Evolutionary conservation across 768 basidiomycete genomes (phyloP).

Genomic region (Macrolepiota dolichaula): DNA sequence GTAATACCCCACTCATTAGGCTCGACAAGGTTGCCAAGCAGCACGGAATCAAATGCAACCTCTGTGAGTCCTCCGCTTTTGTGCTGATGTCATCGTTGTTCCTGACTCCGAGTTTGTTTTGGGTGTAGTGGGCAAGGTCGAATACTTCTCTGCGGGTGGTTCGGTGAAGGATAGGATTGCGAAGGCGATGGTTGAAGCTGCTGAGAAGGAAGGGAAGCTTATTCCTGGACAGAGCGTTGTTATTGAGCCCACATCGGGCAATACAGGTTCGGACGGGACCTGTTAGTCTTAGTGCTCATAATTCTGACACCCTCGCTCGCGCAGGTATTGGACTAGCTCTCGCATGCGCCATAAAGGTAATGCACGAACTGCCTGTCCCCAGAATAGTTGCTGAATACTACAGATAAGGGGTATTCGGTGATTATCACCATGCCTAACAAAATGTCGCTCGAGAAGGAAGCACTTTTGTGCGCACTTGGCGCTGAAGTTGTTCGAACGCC

Average conservation of each 20-base stretch:
- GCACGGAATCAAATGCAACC: constrained; percentile 83
- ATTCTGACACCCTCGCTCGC: neutral
- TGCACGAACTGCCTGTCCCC: constrained; percentile 3
- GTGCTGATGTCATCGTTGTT: neutral
- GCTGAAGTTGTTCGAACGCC: constrained; percentile 96
- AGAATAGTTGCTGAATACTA: constrained; percentile 65
- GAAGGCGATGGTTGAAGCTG: constrained; percentile 94
- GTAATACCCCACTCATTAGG: constrained; percentile 87
- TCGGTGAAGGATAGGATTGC: constrained; percentile 97
- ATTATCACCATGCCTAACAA: constrained; percentile 92
- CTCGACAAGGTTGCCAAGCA: constrained; percentile 73
- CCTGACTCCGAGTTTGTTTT: neutral
- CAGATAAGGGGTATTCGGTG: constrained; percentile 87
- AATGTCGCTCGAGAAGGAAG: constrained; percentile 95
- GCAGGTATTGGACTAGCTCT: constrained; percentile 91
- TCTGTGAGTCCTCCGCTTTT: constrained; percentile 56
- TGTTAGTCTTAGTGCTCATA: neutral
- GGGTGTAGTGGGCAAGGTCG: constrained; percentile 76
- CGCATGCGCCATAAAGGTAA: constrained; percentile 91
- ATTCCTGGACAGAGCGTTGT: constrained; percentile 86
- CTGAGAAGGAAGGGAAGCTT: constrained; percentile 83
- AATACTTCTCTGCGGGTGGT: constrained; percentile 88
- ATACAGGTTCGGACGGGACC: constrained; percentile 63
- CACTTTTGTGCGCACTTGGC: constrained; percentile 84
- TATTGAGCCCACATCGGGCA: constrained; percentile 94